Evolutionary conservation across 1,284 basidiomycete genomes (phyloP).

Genomic region (Tylopilus orsonianus): DNA sequence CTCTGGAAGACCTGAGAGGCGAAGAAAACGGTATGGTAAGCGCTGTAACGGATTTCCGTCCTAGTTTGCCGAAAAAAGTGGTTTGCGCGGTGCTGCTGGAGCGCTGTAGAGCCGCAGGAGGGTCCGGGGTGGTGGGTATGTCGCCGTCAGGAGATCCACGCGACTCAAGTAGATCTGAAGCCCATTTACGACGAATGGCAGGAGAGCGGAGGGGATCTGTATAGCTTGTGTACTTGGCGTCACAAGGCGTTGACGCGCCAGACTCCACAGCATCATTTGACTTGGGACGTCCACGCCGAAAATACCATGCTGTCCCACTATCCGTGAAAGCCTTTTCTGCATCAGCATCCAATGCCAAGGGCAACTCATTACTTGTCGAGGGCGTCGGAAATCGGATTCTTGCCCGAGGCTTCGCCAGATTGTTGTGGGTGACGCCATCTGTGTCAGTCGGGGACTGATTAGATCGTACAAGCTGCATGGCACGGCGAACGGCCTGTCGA

Average conservation of each 20-base stretch:
- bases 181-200: slow-evolving; percentile 46
- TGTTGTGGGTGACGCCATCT: slow-evolving; percentile 27
- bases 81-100: slow-evolving; percentile 15
- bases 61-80: slow-evolving; percentile 35
- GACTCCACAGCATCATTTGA: slow-evolving; percentile 26
- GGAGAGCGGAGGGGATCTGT: slow-evolving; percentile 42
- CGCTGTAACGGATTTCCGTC: slow-evolving; percentile 50
- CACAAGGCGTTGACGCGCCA: slow-evolving; percentile 28
- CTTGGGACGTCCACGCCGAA: slow-evolving; percentile 34
- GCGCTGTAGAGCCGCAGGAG: slow-evolving; percentile 8
- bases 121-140: slow-evolving; percentile 13
- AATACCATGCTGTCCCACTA: slow-evolving; percentile 50
- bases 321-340: slow-evolving; percentile 49
- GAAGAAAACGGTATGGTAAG: slow-evolving; percentile 47
- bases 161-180: slow-evolving; percentile 42
- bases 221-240: slow-evolving; percentile 25
- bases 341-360: slow-evolving; percentile 62
- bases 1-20: slow-evolving; percentile 32
- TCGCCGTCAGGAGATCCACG: slow-evolving; percentile 22
- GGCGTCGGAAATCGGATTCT: slow-evolving; percentile 3
- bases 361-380: slow-evolving; percentile 38
- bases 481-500: slow-evolving; percentile 68
- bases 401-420: slow-evolving; percentile 10
- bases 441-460: slow-evolving; percentile 30
- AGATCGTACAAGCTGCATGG: slow-evolving; percentile 37